These are phyloP conservation scores for Tolypocladium cylindrosporum DNA, from an alignment of 2,329 filamentous ascomycete genomes.

Conservation along the genomic window DNA sequence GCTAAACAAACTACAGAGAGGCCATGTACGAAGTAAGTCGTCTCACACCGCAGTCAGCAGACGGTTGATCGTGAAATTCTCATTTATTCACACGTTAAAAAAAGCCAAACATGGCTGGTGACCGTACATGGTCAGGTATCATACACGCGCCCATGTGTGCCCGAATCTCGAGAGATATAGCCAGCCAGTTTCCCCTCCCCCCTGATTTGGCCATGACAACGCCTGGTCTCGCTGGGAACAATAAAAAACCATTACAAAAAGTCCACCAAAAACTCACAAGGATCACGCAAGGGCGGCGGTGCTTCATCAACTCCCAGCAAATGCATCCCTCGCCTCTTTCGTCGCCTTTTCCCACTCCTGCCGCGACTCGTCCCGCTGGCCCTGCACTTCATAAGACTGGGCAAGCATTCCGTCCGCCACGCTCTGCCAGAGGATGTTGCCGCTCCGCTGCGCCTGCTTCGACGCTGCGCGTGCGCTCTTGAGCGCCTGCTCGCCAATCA, in stretches of 20 bases:
- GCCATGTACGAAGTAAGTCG: background rate
- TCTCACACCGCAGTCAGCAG: background rate
- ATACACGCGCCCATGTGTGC: conserved; percentile 11
- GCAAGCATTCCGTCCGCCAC: conserved; percentile 72
- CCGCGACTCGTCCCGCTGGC: conserved; percentile 39
- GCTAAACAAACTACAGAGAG: background rate
- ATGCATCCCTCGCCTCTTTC: conserved; percentile 31
- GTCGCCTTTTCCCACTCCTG: conserved; percentile 30
- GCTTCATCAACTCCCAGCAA: conserved; percentile 20
- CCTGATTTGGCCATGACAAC: conserved; percentile 1
- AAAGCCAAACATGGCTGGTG: conserved; percentile 3
- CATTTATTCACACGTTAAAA: conserved; percentile 2
- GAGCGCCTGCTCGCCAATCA: conserved; percentile 70
- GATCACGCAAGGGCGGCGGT: conserved; percentile 1
- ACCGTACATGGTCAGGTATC: conserved; percentile 13
- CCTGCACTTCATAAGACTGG: conserved; percentile 64
- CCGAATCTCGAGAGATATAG: conserved; percentile 5
- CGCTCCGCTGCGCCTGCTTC: conserved; percentile 57
- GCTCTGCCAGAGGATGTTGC: conserved; percentile 67
- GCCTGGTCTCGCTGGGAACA: background rate
- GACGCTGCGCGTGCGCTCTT: conserved; percentile 65
- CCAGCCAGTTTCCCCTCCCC: conserved; percentile 1
- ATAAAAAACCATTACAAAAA: conserved; percentile 7
- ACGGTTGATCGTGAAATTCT: background rate
- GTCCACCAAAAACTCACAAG: conserved; percentile 3